Conservation (phyloP, 371 early-diverging fungal genomes). For the Zancudomyces culisetae region DNA sequence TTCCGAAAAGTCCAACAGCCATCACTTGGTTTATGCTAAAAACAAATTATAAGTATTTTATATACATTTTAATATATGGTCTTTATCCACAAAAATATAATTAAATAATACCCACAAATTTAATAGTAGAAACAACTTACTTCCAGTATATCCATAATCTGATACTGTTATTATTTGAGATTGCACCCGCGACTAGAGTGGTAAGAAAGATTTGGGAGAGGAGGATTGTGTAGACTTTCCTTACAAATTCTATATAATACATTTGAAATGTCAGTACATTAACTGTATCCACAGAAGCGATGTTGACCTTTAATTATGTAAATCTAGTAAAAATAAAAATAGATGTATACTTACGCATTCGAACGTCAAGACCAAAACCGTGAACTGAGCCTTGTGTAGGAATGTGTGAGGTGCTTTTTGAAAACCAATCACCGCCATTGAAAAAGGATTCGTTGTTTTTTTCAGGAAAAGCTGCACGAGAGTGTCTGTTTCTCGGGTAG, state of each 20-base stretch:
- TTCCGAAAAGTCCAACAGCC: conserved; percentile 19
- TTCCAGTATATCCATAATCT: conserved; percentile 31
- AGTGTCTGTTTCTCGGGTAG: no score
- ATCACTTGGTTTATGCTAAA: conserved; percentile 24
- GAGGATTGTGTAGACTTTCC: conserved; percentile 62
- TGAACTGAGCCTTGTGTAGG: no score
- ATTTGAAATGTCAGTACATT: no score
- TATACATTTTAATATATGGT: background rate
- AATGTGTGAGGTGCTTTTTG: no score
- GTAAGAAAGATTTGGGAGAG: conserved; percentile 42
- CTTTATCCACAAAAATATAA: conserved; percentile 9
- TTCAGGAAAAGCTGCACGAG: no score
- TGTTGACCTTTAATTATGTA: no score
- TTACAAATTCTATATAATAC: conserved; percentile 34
- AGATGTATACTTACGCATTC: no score
- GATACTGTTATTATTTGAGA: conserved; percentile 32
- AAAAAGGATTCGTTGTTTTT: no score
- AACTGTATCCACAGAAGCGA: no score
- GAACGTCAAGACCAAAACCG: no score
- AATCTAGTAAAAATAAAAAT: no score
- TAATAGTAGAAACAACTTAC: conserved; percentile 18
- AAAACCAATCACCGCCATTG: no score
- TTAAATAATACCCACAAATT: conserved; percentile 8
- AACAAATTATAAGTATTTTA: background rate
- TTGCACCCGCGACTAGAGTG: conserved; percentile 28